Base-by-base conservation (phyloP, 345 rosid species). In the Laguncularia racemosa region DNA sequence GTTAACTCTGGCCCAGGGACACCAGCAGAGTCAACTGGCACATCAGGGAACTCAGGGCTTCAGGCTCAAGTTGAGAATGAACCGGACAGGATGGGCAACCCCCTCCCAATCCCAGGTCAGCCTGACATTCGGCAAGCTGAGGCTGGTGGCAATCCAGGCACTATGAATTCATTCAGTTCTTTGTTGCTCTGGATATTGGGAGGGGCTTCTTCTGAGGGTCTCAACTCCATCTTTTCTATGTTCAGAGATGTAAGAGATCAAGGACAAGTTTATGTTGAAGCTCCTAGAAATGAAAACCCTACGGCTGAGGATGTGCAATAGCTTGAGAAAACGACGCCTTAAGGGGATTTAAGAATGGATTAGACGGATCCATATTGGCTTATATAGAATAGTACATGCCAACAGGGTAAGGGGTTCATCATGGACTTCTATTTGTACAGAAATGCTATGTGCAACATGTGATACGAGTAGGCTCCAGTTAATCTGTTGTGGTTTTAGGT, bases 221-320 rank as follows among this genome's bases (percentile, higher is more conserved):
- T 85, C 38, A 95, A 80, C 81, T 82, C 97, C 1, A 78, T 95
- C 56, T 76, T 85, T 44, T 90, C 97, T 8, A 89, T 90, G 76
- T 95, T 95, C 64, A 85, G 95, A 75, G 95, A 88, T 59, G 77
- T 78, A 60, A 87, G 97, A 77, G 99, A 87, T 48, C 97, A 81
- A 70, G 86, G 85, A 23, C 96, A 75, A 64, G 85, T 67, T 45
- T 82, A 76, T 56, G 70, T 62, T 0, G 83, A 78, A 45, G 20
- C 61, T 18, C 50, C 57, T 2, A 57, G 71, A 51, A 70, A 63
- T 12, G 81, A 73, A 52, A 67, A 67, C 57, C 60, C 40, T 2
- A 57, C 56, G 4, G 28, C 64, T 12, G 71, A 69, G 61, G 65
- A 61, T 49, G 61, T 50, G 18, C 78, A 49, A 55, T 75, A 67